Base-by-base conservation (phyloP, 2,329 filamentous ascomycete genomes). In the Phyllosticta citriasiana region DNA sequence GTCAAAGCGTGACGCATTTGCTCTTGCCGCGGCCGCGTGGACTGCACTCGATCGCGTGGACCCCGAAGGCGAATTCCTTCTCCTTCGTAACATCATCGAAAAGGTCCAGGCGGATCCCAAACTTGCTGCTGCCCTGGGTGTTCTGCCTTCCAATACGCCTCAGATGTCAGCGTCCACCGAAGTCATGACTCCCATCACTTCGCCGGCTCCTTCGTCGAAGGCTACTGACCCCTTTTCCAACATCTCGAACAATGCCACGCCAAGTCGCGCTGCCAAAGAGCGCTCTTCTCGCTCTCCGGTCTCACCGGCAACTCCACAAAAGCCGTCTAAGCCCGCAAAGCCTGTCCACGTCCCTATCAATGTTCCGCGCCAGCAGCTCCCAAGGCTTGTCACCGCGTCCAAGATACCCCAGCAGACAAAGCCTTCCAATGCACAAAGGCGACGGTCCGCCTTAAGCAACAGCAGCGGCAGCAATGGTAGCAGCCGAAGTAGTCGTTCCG, bases 51-150 rank as follows among this genome's bases (percentile, higher is more conserved):
- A 97, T 72, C 85, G 89, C 53, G 81, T 93, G 30, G 93, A 99
- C 69, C 93, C 93, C 0, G 93, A 97, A 71, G 92, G 92, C 19
- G 85, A 92, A 51, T 94, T 93, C 68, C 86, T 96, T 66, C 80
- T 99, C 16, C 80, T 99, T 69, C 88, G 86, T 68, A 82, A 84
- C 61, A 83, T 96, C 65, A 81, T 95, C 63, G 82, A 89, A n/a
- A 84, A 84, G 61, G 81, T 95, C 55, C 82, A 88, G 53, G 79
- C 82, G 55, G 88, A 93, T 68, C 78, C 81, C 24, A 90, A 87
- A 71, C 79, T 93, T 7, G 74, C 77, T 4, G 72, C 73, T 33
- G 73, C 76, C 0, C 71, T 80, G 0, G 76, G 78, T 22, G 69
- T 75, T 30, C 65, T 69, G 14, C 71, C 77, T 22, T 35, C 40